These are phyloP conservation scores for Beta vulgaris DNA, from an alignment of 148 eudicot species.

Conservation along the genomic window DNA sequence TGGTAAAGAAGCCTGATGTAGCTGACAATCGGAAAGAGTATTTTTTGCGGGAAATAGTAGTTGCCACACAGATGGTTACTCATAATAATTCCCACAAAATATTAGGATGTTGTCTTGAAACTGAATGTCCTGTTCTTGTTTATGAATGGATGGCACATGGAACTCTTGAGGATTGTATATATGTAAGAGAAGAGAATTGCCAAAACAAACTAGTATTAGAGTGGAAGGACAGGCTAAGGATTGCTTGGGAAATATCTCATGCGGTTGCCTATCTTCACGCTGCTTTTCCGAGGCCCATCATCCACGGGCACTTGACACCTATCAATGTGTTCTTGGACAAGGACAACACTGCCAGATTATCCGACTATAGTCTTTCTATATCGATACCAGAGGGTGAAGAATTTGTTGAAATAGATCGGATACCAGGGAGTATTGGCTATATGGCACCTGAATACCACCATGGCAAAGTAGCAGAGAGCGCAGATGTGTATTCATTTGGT, in stretches of 20 bases:
- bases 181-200: background rate
- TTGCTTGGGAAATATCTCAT: slow-evolving; percentile 12
- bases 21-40: background rate
- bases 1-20: too few relatives aligned
- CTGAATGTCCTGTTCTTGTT: background rate
- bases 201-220: background rate
- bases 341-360: too few relatives aligned
- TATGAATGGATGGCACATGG: background rate
- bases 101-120: slow-evolving; percentile 21
- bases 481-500: too few relatives aligned
- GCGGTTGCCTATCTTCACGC: slow-evolving; percentile 1
- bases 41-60: slow-evolving; percentile 3
- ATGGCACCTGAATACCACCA: too few relatives aligned
- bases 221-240: slow-evolving; percentile 21
- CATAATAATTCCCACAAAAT: slow-evolving; percentile 1
- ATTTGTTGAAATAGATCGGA: too few relatives aligned
- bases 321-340: too few relatives aligned
- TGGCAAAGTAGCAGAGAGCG: too few relatives aligned
- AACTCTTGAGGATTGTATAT: background rate
- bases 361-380: too few relatives aligned
- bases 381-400: too few relatives aligned
- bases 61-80: background rate
- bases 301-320: background rate
- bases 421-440: too few relatives aligned
- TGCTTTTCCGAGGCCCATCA: slow-evolving; percentile 3